Base-by-base conservation (phyloP, 2,329 filamentous ascomycete species). In the Dactylellina drechsleri region DNA sequence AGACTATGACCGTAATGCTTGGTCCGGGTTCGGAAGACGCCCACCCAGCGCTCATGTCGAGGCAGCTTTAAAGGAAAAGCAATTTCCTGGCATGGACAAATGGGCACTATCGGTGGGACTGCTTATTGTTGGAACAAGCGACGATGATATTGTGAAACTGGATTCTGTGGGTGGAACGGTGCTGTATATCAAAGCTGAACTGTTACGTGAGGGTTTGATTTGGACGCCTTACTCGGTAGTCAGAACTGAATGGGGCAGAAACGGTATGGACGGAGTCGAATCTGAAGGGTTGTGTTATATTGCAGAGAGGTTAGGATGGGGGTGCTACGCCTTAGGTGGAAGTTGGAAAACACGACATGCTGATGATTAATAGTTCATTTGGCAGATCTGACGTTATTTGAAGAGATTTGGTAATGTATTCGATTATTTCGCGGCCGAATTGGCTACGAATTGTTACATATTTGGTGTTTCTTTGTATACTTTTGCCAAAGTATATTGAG, bases 1-100 rank as follows among this genome's bases (percentile, higher is more conserved):
- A 13, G 82, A 82, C 57, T 82, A 82, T 75, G 82, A 82, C 76
- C 81, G 81, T 77, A 82, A 82, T 61, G 79, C 81, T 5, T 82
- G 82, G 81, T 77, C 78, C 4, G 73, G 78, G 76, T 57, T 70
- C 70, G 40, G 71, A 58, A 36, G 62, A 43, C 23, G 76, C 71
- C 5, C 59, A 62, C 28, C 75, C 79, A 31, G 75, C 77, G 66
- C 75, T 77, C 1, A 76, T 77, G 20, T 77, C 10, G 78, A 80
- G 16, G 76, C 76, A 20, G 76, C 78, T 23, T 49, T 78, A 4
- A 50, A 71, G 0, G 70, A 47, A 4, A 78, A 77, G 1, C 76
- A 79, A 59, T 72, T 80, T 2, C 77, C 79, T 62, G 53, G 61
- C 13, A 77, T 76, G 54, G 45, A 64, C 1, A 31, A 20, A 15